Conservation (phyloP, 331 rosid genomes). For the Quercus phellos region DNA sequence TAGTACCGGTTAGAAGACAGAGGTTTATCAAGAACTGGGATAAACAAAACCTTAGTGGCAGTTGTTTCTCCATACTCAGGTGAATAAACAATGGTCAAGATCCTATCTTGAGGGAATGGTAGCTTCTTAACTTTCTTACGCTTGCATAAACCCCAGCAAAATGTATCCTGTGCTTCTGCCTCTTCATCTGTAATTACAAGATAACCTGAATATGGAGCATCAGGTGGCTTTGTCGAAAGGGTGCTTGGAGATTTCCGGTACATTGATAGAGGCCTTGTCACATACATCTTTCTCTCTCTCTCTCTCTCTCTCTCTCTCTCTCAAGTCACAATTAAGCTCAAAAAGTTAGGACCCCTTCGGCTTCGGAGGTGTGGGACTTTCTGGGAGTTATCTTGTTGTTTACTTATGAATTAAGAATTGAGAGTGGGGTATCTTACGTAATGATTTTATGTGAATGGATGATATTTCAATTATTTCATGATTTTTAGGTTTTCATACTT, state of each 20-base stretch:
- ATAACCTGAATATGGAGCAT: slow-evolving; percentile 67
- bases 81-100: slow-evolving; percentile 43
- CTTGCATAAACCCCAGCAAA: slow-evolving; percentile 54
- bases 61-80: slow-evolving; percentile 49
- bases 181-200: slow-evolving; percentile 76
- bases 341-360: neutral
- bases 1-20: slow-evolving; percentile 69
- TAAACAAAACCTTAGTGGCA: slow-evolving; percentile 53
- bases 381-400: neutral
- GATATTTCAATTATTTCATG: neutral
- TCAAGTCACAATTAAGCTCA: neutral
- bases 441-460: neutral
- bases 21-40: slow-evolving; percentile 77
- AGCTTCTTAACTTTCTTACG: slow-evolving; percentile 49
- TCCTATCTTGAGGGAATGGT: slow-evolving; percentile 74
- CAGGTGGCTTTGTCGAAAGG: slow-evolving; percentile 43
- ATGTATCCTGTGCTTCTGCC: slow-evolving; percentile 53
- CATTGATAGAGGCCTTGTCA: slow-evolving; percentile 75
- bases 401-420: neutral
- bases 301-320: neutral
- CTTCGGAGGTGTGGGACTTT: neutral
- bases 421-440: neutral
- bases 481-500: neutral
- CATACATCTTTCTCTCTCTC: slow-evolving; percentile 50
- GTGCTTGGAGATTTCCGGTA: slow-evolving; percentile 62